These are phyloP conservation scores for Begonia peltatifolia DNA, from an alignment of 306 rosid species.

Conservation along the genomic window DNA sequence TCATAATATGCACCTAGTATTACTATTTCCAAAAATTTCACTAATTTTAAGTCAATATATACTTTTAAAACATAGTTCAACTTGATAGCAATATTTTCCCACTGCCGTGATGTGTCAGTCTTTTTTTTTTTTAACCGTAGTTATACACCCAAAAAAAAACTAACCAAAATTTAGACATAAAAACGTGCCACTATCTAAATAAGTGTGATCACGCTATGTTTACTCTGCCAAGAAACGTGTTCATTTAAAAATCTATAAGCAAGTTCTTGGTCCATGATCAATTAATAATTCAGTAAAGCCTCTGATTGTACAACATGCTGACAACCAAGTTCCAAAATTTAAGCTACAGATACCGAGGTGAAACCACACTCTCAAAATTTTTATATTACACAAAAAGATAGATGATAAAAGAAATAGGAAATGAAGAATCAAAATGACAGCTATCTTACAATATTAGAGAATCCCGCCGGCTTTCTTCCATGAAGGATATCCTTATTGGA, in stretches of 20 bases:
- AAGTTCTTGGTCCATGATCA: not conserved
- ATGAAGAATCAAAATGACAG: not conserved
- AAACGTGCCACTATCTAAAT: no score
- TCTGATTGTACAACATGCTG: not conserved
- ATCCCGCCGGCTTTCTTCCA: slow-evolving; percentile 32
- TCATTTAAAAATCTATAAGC: not conserved
- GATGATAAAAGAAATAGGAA: not conserved
- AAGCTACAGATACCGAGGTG: not conserved
- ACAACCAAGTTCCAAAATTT: not conserved
- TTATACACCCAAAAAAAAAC: no score
- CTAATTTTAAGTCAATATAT: no score
- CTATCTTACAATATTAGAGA: slow-evolving; percentile 30
- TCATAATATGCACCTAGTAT: no score
- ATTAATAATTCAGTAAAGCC: not conserved
- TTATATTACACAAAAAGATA: not conserved
- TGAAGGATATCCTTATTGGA: slow-evolving; percentile 39
- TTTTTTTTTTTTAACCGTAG: no score
- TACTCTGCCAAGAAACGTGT: no score
- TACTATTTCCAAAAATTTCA: no score
- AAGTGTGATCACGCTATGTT: no score
- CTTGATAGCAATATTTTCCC: no score
- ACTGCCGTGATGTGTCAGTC: no score
- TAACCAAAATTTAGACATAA: no score
- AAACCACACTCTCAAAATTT: not conserved
- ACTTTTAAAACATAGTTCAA: no score